These are phyloP conservation scores for Helenozyma rhizophorensis DNA, from an alignment of 805 yeast species.

Conservation along the genomic window DNA sequence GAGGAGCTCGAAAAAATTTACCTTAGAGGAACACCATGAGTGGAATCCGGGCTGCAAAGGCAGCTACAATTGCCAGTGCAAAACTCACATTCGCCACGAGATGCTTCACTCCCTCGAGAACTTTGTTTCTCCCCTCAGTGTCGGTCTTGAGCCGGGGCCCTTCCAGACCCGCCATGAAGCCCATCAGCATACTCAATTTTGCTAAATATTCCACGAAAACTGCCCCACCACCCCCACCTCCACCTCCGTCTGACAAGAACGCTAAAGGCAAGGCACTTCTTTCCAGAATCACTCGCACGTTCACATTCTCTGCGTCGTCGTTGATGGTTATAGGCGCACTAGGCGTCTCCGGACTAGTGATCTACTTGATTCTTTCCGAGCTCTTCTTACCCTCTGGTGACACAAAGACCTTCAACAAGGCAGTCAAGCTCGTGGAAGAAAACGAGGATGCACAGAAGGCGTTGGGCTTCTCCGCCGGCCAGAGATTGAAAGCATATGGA, in stretches of 20 bases:
- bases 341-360: conserved; percentile 61
- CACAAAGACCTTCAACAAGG: conserved; percentile 84
- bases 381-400: conserved; percentile 87
- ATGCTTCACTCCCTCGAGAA: too few species aligned
- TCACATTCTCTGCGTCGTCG: conserved; percentile 60
- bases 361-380: conserved; percentile 75
- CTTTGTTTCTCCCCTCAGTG: too few species aligned
- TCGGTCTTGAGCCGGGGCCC: too few species aligned
- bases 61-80: too few species aligned
- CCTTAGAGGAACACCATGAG: too few species aligned
- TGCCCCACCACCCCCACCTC: conserved; percentile 37
- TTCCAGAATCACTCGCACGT: conserved; percentile 47
- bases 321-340: conserved; percentile 63
- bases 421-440: conserved; percentile 70
- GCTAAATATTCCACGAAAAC: conserved; percentile 17
- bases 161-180: not conserved
- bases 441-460: conserved; percentile 56
- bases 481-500: conserved; percentile 79
- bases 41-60: too few species aligned
- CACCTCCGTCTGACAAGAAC: conserved; percentile 31
- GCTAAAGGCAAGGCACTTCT: conserved; percentile 41
- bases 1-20: too few species aligned
- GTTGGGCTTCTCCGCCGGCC: conserved; percentile 50
- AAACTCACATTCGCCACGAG: too few species aligned
- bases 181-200: not conserved